Base-by-base conservation (phyloP, 805 yeast genomes). In the Metschnikowia reukaufii region DNA sequence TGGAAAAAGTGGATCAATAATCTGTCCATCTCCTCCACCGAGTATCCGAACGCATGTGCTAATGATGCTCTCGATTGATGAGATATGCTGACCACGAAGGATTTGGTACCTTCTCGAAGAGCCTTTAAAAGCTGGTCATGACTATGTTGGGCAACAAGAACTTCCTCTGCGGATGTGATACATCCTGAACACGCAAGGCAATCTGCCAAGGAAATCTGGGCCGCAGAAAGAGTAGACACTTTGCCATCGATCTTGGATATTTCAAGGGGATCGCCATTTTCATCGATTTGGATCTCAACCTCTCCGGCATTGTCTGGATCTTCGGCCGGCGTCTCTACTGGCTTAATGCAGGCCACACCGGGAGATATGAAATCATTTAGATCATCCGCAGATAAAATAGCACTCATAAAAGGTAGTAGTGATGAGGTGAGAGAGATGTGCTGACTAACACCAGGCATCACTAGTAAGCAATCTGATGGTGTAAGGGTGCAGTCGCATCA, bases 131-230 rank as follows among this genome's bases (percentile, higher is more conserved):
- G 75, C 56, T 91, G 91, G 18, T 79, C 80, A 57, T 91, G 95
- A 32, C 96, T 87, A 63, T 94, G 99, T 54, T 88, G 84, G 2
- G 96, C 88, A 34, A 94, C 86, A 38, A 94, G 70, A 6, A 94
- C 89, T 52, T 92, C 96, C 62, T 94, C 99, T n/a, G 97, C 95
- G 4, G 96, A 87, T 0, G 99, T 94, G 45, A 94, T 89, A 65
- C 99, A 94, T 0, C 99, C 99, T 7, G 95, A 83, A 62, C 99
- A 94, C 0, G 99, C 99, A 44, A 94, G 72, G 66, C 99, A 94
- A 70, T 94, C 99, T 16, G 90, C 84, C 42, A 94, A 68, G 1
- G 94, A 86, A 39, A 94, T 92, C 53, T 87, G 92, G 0, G 97
- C 98, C 43, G 89, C 83, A 21, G 84, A 77, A 6, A 89, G 70